Percentiles rank a stretch among this genome's conserved stretches.
Conservation (phyloP, 306 rosid species). For the Inga laurina region DNA sequence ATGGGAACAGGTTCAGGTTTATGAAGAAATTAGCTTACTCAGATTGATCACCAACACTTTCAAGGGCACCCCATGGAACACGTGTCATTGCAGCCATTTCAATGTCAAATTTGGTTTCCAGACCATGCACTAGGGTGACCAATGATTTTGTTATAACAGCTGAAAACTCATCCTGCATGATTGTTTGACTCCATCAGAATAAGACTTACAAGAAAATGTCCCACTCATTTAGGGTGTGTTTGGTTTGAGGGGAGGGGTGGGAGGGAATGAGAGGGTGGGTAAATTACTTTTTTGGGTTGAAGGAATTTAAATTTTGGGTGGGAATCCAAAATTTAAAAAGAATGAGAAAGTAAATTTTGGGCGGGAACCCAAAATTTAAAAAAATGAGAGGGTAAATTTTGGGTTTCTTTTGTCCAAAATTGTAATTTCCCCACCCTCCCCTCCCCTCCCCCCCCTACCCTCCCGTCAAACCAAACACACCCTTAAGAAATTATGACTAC, state of each 20-base stretch:
- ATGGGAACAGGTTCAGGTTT: slow-evolving; percentile 13
- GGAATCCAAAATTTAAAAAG: no score
- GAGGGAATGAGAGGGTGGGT: no score
- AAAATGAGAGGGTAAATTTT: no score
- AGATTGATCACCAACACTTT: slow-evolving; percentile 98
- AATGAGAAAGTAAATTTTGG: no score
- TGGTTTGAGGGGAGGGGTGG: no score
- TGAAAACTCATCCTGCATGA: slow-evolving; percentile 91
- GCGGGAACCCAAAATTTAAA: no score
- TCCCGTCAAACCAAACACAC: no score
- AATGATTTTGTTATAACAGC: slow-evolving; percentile 91
- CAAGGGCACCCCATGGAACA: slow-evolving; percentile 91
- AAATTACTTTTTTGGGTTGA: no score
- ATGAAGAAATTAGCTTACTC: slow-evolving; percentile 62
- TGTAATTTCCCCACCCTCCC: no score
- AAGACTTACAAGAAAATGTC: slow-evolving; percentile 10
- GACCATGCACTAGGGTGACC: slow-evolving; percentile 90
- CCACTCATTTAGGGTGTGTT: neutral
- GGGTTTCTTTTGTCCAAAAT: no score
- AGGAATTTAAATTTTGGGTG: no score
- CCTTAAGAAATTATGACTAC: slow-evolving; percentile 40
- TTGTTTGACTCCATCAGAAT: slow-evolving; percentile 33
- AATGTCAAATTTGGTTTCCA: slow-evolving; percentile 93
- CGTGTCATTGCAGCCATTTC: slow-evolving; percentile 99
- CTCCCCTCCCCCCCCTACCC: no score